phyloP scores from a whole-genome alignment of 108 stramenopile species.

The Stephanodiscus minutulus region DNA sequence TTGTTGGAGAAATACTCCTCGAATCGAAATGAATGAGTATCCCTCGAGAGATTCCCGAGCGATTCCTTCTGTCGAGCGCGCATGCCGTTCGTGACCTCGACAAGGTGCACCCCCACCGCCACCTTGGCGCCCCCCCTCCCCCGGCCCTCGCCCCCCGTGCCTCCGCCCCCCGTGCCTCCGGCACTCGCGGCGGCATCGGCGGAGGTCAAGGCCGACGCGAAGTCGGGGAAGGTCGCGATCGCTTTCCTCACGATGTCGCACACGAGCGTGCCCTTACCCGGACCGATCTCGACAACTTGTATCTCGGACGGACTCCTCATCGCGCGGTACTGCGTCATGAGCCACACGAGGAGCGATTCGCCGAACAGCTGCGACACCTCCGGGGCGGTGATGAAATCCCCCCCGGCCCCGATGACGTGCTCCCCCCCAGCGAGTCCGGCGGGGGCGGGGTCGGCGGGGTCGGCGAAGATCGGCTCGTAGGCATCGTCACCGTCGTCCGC shows the following conservation, averaged over 20 bases:
- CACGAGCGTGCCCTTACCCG: conserved; percentile 97
- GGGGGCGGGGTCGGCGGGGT: not conserved
- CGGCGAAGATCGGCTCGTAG: not conserved
- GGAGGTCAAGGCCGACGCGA: conserved; percentile 43
- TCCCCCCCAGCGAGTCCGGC: conserved; percentile 28
- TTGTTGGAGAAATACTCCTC: conserved; percentile 20
- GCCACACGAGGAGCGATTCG: conserved; percentile 93
- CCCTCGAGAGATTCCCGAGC: conserved; percentile 45
- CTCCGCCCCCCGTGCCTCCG: conserved; percentile 11
- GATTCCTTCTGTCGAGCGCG: conserved; percentile 74
- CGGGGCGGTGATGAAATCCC: conserved; percentile 98
- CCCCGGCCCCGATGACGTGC: conserved; percentile 78
- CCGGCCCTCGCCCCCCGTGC: too few species aligned
- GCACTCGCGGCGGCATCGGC: not conserved
- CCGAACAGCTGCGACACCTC: conserved; percentile 98
- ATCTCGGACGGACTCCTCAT: conserved; percentile 61
- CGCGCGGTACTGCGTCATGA: conserved; percentile 79
- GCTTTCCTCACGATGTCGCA: conserved; percentile 81
- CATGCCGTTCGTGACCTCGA: conserved; percentile 87
- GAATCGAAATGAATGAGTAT: conserved; percentile 37
- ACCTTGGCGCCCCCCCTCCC: conserved; percentile 33
- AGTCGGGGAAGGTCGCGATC: conserved; percentile 52
- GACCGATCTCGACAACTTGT: conserved; percentile 93
- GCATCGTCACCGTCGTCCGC: conserved; percentile 30
- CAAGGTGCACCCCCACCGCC: conserved; percentile 78